phyloP scores from a whole-genome alignment of 208 protist genomes.

The Spongospora subterranea region DNA sequence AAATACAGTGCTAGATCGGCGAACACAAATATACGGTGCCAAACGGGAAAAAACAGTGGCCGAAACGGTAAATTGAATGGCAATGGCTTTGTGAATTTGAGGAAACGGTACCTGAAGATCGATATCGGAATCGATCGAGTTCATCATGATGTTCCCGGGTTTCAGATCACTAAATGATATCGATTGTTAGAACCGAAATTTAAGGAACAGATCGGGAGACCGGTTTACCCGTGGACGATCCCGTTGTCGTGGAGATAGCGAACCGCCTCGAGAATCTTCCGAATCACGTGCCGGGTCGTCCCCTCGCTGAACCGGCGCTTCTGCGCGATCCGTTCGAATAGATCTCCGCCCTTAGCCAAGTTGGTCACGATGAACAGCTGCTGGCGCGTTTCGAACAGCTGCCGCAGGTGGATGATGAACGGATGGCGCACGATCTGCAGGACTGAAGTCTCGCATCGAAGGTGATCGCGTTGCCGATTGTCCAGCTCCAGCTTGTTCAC shows the following conservation, averaged over 20 bases:
- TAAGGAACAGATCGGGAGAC: conserved; percentile 3
- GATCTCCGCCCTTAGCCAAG: conserved; percentile 57
- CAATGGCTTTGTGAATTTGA: too few relatives aligned
- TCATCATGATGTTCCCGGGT: conserved; percentile 62
- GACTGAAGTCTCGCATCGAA: conserved; percentile 60
- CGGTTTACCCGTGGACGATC: background rate
- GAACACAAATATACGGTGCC: too few relatives aligned
- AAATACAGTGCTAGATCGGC: too few relatives aligned
- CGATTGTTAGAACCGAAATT: conserved; percentile 28
- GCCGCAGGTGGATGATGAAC: conserved; percentile 57
- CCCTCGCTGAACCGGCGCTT: conserved; percentile 34
- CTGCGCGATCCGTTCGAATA: conserved; percentile 56
- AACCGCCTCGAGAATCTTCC: background rate
- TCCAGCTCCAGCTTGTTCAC: conserved; percentile 8
- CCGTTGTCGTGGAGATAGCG: background rate
- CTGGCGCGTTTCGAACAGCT: conserved; percentile 56
- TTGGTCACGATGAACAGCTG: conserved; percentile 60
- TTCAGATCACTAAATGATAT: conserved; percentile 63
- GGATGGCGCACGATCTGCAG: conserved; percentile 59
- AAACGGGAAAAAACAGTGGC: too few relatives aligned
- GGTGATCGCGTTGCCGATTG: conserved; percentile 12
- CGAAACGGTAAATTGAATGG: too few relatives aligned
- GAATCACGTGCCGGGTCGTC: background rate
- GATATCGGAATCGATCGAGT: conserved; percentile 17
- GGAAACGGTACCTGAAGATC: conserved; percentile 61